Evolutionary conservation across 2,329 filamentous ascomycete genomes (phyloP).

Genomic region (Hortaea werneckii): DNA sequence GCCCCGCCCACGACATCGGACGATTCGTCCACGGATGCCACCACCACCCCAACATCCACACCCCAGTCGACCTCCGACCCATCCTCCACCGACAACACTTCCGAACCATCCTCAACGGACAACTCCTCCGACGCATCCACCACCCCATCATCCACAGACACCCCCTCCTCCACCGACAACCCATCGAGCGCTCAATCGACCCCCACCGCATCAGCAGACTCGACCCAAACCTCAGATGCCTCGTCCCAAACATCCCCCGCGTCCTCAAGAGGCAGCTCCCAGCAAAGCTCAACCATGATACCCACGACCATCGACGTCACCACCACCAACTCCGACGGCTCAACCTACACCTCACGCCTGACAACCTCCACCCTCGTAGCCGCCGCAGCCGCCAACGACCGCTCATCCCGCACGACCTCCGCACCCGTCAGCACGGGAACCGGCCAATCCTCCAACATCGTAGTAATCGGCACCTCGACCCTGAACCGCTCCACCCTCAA

Average conservation of each 20-base stretch:
- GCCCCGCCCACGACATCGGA: constrained; percentile 1
- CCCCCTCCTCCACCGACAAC: neutral
- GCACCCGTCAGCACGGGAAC: constrained; percentile 12
- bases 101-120: constrained; percentile 1
- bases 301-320: constrained; percentile 19
- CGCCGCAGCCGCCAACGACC: constrained; percentile 3
- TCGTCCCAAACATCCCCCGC: neutral
- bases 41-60: neutral
- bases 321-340: constrained; percentile 21
- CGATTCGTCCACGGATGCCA: neutral
- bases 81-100: neutral
- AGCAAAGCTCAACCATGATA: constrained; percentile 9
- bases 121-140: constrained; percentile 6
- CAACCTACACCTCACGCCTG: constrained; percentile 18
- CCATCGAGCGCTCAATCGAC: neutral
- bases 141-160: constrained; percentile 3
- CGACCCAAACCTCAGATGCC: constrained; percentile 1
- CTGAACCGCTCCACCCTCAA: constrained; percentile 25
- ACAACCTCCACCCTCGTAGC: constrained; percentile 13
- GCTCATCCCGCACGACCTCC: constrained; percentile 4
- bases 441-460: constrained; percentile 12
- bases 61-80: neutral
- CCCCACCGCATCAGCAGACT: neutral
- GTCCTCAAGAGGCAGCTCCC: neutral
- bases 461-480: constrained; percentile 22